Base-by-base conservation (phyloP, 352 stramenopile genomes). In the Blastocystis hominis region DNA sequence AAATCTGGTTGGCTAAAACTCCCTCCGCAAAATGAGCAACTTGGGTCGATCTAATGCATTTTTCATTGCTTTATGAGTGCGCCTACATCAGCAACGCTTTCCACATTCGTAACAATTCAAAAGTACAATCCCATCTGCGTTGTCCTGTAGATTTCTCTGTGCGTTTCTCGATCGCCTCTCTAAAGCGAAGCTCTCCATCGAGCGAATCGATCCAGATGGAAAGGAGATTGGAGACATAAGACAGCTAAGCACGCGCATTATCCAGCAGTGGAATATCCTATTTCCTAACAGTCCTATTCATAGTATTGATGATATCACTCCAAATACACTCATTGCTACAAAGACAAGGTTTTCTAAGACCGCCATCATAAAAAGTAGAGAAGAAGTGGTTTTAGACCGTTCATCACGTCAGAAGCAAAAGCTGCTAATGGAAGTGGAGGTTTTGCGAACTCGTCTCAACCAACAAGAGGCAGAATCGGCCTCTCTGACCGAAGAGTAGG, bases 181-280 rank as follows among this genome's bases (percentile, higher is more conserved):
- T 36, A 84, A 84, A 66, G 72, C 72, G 50, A 64, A 61, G 1
- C 46, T 68, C 17, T 40, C 72, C 0, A 42, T 84, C 6, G 72
- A 84, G 34, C 20, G 44, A 1, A 44, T 68, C 3, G 50, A 66
- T 54, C 13, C 50, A 2, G n/a, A 63, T 42, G 47, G n/a, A 30
- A 84, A 46, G 10, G 72, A 69, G 13, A 20, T 68, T n/a, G 40
- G 38, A 1, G 56, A 68, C 46, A 66, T 84, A 6, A 34, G 53
- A 40, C 72, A 84, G 44, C 72, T 84, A 20, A 84, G 72, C 46
- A 84, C 72, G 20, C 72, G 72, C n/a, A 68, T 84, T 17, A 84
- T 84, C n/a, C 72, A 84, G 30, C 72, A 84, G 20, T 84, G 72
- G 72, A 84, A 84, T 15, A 54, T 30, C 20, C 72, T 84, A 13